Percentiles rank a stretch among this genome's conserved stretches.
Conservation (phyloP, 2,329 filamentous ascomycete species). For the Tolypocladium pustulatum region DNA sequence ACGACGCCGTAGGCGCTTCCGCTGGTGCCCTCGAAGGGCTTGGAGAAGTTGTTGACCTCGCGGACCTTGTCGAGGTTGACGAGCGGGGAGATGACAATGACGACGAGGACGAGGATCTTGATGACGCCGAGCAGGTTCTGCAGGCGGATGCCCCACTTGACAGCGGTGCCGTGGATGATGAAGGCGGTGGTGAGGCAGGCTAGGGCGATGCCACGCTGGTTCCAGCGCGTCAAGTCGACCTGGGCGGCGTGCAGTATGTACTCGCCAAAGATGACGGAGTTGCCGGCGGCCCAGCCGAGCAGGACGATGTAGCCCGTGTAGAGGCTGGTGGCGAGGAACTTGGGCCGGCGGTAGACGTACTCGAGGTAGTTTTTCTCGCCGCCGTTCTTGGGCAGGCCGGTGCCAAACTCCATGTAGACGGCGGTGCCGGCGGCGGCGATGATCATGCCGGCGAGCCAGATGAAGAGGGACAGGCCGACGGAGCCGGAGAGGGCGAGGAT, state of each 20-base stretch:
- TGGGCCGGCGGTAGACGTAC: slow-evolving; percentile 49
- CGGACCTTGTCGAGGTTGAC: slow-evolving; percentile 49
- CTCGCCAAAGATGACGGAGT: slow-evolving; percentile 60
- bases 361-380: slow-evolving; percentile 61
- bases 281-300: slow-evolving; percentile 55
- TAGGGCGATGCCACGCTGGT: slow-evolving; percentile 56
- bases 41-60: slow-evolving; percentile 48
- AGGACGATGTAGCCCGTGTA: slow-evolving; percentile 53
- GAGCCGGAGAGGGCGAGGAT: slow-evolving; percentile 48
- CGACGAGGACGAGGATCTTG: slow-evolving; percentile 54
- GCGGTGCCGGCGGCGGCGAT: slow-evolving; percentile 52
- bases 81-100: slow-evolving; percentile 55
- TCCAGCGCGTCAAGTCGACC: slow-evolving; percentile 53
- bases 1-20: slow-evolving; percentile 56
- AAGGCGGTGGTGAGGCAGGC: slow-evolving; percentile 56
- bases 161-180: slow-evolving; percentile 50
- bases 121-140: slow-evolving; percentile 56
- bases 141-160: slow-evolving; percentile 57
- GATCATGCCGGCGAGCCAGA: slow-evolving; percentile 52
- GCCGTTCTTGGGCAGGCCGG: slow-evolving; percentile 52
- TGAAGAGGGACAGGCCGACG: slow-evolving; percentile 50
- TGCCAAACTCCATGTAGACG: slow-evolving; percentile 59
- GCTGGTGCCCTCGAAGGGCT: slow-evolving; percentile 56
- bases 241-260: slow-evolving; percentile 58
- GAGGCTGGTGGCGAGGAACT: slow-evolving; percentile 49